A percentile compares a stretch with the other conserved stretches of the same genome.
Conservation (phyloP, 1,284 basidiomycete genomes). For the Sphaerobolus stellatus region DNA sequence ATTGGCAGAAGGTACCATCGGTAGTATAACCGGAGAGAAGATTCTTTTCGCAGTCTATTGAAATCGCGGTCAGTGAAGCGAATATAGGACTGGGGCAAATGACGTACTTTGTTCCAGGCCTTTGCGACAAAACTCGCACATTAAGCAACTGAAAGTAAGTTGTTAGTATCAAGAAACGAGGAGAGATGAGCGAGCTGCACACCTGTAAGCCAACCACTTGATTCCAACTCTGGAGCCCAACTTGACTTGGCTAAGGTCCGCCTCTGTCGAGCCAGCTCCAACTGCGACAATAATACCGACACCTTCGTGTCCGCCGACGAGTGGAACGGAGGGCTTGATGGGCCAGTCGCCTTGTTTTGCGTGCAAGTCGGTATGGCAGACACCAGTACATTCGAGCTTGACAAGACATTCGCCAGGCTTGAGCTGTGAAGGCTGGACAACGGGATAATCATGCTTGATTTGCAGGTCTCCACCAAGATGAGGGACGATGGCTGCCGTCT, state of each 20-base stretch:
- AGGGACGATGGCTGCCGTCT: slow-evolving; percentile 62
- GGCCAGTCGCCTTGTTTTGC: slow-evolving; percentile 75
- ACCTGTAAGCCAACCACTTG: slow-evolving; percentile 80
- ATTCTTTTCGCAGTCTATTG: slow-evolving; percentile 59
- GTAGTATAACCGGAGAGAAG: slow-evolving; percentile 72
- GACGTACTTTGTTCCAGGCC: slow-evolving; percentile 68
- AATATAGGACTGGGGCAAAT: slow-evolving; percentile 18
- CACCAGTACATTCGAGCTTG: slow-evolving; percentile 72
- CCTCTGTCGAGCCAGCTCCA: slow-evolving; percentile 59
- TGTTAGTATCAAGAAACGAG: background rate
- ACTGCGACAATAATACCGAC: slow-evolving; percentile 78
- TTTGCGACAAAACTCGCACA: slow-evolving; percentile 75
- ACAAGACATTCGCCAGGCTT: slow-evolving; percentile 80
- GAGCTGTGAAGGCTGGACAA: slow-evolving; percentile 66
- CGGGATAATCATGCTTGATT: slow-evolving; percentile 52
- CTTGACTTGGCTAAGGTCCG: slow-evolving; percentile 63
- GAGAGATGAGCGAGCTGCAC: slow-evolving; percentile 38
- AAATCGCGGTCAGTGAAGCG: background rate
- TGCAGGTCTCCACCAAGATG: slow-evolving; percentile 43
- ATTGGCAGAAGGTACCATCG: slow-evolving; percentile 65
- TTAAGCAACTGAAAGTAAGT: slow-evolving; percentile 36
- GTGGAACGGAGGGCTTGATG: slow-evolving; percentile 60
- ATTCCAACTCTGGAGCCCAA: slow-evolving; percentile 84
- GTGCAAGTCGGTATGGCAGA: slow-evolving; percentile 81
- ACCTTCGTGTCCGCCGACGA: slow-evolving; percentile 87